Conservation (phyloP, 2,329 filamentous ascomycete species). For the Aspergillus calidoustus region DNA sequence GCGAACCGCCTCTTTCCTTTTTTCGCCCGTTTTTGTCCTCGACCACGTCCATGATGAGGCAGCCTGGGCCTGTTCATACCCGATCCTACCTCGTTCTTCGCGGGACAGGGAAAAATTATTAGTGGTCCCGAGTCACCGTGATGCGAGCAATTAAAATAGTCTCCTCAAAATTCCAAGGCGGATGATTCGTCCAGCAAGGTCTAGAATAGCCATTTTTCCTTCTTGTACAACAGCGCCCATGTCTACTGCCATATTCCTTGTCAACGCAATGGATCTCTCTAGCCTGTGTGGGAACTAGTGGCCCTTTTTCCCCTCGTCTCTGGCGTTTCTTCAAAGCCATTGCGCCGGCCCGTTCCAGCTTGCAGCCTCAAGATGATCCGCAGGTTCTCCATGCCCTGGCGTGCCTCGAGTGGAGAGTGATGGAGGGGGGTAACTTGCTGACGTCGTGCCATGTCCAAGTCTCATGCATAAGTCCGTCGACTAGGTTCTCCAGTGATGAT, state of each 20-base stretch:
- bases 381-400: constrained; percentile 40
- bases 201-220: constrained; percentile 27
- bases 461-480: constrained; percentile 45
- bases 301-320: constrained; percentile 28
- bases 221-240: constrained; percentile 28
- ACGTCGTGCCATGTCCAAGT: constrained; percentile 38
- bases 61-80: constrained; percentile 27
- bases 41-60: constrained; percentile 26
- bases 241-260: constrained; percentile 23
- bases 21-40: background rate
- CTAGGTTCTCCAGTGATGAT: constrained; percentile 38
- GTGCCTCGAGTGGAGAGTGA: constrained; percentile 39
- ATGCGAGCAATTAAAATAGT: constrained; percentile 16
- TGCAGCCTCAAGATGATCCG: constrained; percentile 51
- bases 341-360: constrained; percentile 51
- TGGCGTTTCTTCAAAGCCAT: constrained; percentile 44
- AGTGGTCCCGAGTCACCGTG: constrained; percentile 16
- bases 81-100: constrained; percentile 21
- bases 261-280: constrained; percentile 26
- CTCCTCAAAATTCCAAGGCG: constrained; percentile 8
- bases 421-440: constrained; percentile 38
- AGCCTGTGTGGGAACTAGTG: constrained; percentile 29
- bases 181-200: constrained; percentile 34
- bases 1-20: constrained; percentile 10
- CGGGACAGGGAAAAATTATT: constrained; percentile 15